phyloP scores from a whole-genome alignment of 176 grass and related monocot species.

The Coix lacrymajobi region DNA sequence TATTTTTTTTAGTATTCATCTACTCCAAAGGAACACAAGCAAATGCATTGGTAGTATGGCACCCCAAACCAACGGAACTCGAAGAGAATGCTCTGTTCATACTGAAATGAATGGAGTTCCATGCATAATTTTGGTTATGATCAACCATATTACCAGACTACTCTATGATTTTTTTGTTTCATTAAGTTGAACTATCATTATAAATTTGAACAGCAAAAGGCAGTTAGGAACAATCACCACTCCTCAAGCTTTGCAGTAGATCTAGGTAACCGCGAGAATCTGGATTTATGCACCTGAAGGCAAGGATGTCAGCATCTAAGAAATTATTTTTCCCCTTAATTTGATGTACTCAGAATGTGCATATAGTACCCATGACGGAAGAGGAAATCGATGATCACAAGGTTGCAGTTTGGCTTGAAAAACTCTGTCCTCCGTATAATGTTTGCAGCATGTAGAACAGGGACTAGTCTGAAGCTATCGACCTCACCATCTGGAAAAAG shows the following conservation, averaged over 20 bases:
- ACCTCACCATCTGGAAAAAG: constrained; percentile 75
- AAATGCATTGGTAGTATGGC: too few relatives aligned
- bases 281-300: constrained; percentile 61
- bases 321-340: neutral
- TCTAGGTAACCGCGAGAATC: constrained; percentile 65
- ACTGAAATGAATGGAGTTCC: neutral
- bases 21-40: too few relatives aligned
- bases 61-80: too few relatives aligned
- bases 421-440: constrained; percentile 58
- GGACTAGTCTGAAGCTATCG: constrained; percentile 84
- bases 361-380: constrained; percentile 74
- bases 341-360: neutral
- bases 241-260: constrained; percentile 68
- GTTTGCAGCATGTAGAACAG: constrained; percentile 61
- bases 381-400: constrained; percentile 82
- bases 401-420: constrained; percentile 78
- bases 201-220: neutral
- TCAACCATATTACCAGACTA: neutral
- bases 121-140: neutral
- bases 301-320: constrained; percentile 13
- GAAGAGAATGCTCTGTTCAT: neutral
- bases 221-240: constrained; percentile 67
- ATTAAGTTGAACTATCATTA: neutral
- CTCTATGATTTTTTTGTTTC: neutral
- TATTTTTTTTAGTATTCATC: too few relatives aligned